A percentile compares a stretch with the other conserved stretches of the same genome.
These are phyloP conservation scores for Nosema granulosis DNA, from an alignment of 371 early-diverging fungal genomes.

Conservation along the genomic window DNA sequence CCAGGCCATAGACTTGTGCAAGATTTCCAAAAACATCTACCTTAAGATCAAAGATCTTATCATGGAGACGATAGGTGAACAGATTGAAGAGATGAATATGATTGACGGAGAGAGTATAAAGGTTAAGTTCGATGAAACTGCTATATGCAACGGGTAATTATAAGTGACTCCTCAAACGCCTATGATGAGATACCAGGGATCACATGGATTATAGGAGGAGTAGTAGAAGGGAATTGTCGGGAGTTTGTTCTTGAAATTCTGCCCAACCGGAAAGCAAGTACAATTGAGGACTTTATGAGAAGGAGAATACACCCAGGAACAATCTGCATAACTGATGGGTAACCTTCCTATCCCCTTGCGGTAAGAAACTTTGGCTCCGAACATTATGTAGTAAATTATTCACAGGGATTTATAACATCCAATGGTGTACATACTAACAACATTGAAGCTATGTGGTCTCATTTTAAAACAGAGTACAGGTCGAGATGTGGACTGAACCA, in stretches of 20 bases:
- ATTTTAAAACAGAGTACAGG: too few species aligned
- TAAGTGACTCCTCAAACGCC: not conserved
- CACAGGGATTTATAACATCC: too few species aligned
- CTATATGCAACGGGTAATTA: slow-evolving; percentile 3
- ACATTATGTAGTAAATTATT: too few species aligned
- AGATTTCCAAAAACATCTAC: too few species aligned
- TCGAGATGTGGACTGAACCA: too few species aligned
- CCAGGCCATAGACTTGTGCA: too few species aligned
- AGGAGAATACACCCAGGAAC: not conserved
- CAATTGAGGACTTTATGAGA: not conserved
- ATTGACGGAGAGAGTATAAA: not conserved
- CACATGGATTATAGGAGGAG: not conserved
- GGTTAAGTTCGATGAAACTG: slow-evolving; percentile 3
- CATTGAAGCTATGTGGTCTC: too few species aligned
- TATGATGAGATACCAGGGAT: not conserved
- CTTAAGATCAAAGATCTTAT: too few species aligned
- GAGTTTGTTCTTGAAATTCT: not conserved
- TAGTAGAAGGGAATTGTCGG: not conserved
- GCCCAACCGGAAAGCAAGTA: not conserved
- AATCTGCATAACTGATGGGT: not conserved
- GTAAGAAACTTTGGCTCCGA: too few species aligned
- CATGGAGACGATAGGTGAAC: too few species aligned
- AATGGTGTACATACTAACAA: too few species aligned
- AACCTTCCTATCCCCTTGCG: not conserved
- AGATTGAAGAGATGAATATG: too few species aligned